Percentiles rank a stretch among this genome's conserved stretches.
Conservation (phyloP, 345 rosid species). For the Gossypium stocksii region DNA sequence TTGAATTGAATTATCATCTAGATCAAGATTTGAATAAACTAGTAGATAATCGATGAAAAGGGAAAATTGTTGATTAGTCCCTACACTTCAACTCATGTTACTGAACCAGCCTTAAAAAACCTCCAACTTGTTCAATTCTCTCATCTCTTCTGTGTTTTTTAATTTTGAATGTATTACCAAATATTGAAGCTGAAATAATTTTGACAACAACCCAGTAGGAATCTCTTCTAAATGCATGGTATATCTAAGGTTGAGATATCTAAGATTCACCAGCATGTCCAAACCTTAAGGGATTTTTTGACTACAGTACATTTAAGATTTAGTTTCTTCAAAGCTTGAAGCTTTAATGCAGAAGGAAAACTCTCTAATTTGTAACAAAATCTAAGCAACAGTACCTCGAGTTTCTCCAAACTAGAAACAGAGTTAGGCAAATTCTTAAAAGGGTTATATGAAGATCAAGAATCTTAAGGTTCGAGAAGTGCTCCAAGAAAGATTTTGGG, state of each 20-base stretch:
- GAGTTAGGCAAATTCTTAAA: background rate
- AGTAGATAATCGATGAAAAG: too few species aligned
- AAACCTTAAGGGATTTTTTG: background rate
- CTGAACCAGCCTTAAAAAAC: too few species aligned
- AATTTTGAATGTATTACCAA: background rate
- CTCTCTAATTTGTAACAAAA: background rate
- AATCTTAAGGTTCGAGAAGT: slow-evolving; percentile 6
- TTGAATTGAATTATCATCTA: too few species aligned
- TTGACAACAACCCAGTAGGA: background rate
- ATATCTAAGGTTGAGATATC: background rate
- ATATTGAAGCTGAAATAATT: background rate
- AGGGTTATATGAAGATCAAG: slow-evolving; percentile 2
- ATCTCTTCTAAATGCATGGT: background rate
- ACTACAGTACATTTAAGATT: background rate
- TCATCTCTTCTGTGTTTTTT: too few species aligned
- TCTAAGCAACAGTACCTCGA: background rate
- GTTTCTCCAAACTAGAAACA: background rate
- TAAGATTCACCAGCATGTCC: background rate
- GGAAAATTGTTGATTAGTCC: too few species aligned
- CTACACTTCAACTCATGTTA: too few species aligned
- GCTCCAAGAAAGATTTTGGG: background rate
- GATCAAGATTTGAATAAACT: too few species aligned
- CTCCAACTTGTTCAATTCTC: too few species aligned
- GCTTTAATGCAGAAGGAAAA: background rate
- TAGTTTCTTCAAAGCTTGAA: background rate